Percentiles rank a stretch among this genome's conserved stretches.
These are phyloP conservation scores for Penicillium sclerotiorum DNA, from an alignment of 2,329 filamentous ascomycete genomes.

Conservation along the genomic window DNA sequence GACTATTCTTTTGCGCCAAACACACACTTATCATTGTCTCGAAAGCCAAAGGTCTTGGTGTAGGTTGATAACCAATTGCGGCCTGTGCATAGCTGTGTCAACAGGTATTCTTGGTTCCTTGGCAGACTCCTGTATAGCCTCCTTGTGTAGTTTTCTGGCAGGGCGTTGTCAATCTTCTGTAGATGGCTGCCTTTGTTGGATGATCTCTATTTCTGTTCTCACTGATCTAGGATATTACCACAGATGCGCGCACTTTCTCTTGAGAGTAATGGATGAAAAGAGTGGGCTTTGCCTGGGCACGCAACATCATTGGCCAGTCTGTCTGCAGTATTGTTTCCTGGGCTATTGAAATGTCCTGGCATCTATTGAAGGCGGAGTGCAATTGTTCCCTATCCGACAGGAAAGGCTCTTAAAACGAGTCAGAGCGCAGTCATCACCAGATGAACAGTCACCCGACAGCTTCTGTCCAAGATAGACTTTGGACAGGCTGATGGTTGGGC, in stretches of 20 bases:
- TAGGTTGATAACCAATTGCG: conserved; percentile 25
- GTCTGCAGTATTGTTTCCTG: conserved; percentile 8
- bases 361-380: conserved; percentile 17
- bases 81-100: conserved; percentile 25
- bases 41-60: conserved; percentile 12
- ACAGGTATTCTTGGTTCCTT: conserved; percentile 19
- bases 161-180: conserved; percentile 11
- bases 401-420: no score
- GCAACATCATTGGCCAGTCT: no score
- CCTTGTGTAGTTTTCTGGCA: conserved; percentile 10
- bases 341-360: conserved; percentile 9
- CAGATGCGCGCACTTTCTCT: conserved; percentile 7
- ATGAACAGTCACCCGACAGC: no score
- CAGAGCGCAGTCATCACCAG: no score
- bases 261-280: no score
- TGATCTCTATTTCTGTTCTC: conserved; percentile 14
- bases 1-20: not conserved
- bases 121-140: conserved; percentile 13
- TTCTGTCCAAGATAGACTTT: no score
- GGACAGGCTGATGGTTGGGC: no score
- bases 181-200: conserved; percentile 12
- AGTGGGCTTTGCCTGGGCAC: no score
- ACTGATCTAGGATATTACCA: conserved; percentile 8
- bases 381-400: no score
- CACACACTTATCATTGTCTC: conserved; percentile 2